Conservation (phyloP, 1,139 yeast genomes). For the Saccharomyces uvarum region DNA sequence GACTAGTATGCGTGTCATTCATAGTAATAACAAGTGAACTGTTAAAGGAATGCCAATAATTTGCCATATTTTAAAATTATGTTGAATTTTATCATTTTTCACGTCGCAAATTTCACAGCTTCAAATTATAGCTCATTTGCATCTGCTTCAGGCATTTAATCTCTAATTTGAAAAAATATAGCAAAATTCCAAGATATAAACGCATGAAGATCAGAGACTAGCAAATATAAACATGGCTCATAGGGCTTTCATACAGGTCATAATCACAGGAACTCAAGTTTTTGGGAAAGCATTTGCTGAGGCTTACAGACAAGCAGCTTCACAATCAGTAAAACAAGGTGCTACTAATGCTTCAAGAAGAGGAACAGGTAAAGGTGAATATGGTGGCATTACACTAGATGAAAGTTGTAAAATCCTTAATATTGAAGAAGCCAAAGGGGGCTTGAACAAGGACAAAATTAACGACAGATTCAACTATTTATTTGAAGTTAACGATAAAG, state of each 20-base stretch:
- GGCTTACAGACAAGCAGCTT: conserved; percentile 94
- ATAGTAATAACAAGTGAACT: neutral
- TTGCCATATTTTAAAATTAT: neutral
- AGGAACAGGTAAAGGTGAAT: conserved; percentile 44
- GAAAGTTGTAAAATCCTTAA: conserved; percentile 91
- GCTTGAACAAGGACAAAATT: conserved; percentile 51
- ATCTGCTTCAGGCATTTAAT: neutral
- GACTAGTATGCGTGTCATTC: neutral
- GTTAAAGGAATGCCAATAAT: neutral
- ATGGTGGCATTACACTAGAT: conserved; percentile 73
- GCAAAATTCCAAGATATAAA: neutral
- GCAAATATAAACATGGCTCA: conserved; percentile 54
- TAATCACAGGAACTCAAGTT: conserved; percentile 90
- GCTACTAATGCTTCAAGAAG: conserved; percentile 49
- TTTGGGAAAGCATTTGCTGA: conserved; percentile 95
- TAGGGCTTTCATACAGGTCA: conserved; percentile 78
- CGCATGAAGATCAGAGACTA: neutral
- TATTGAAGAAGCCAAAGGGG: conserved; percentile 46
- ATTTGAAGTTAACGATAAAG: conserved; percentile 83
- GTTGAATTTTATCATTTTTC: neutral
- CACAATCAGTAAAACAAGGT: conserved; percentile 63
- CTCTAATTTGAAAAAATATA: neutral
- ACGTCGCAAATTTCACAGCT: neutral
- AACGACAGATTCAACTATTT: conserved; percentile 73
- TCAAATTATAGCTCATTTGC: neutral